These are phyloP conservation scores for Ramalina peruviana DNA, from an alignment of 495 filamentous ascomycete species.

Conservation along the genomic window DNA sequence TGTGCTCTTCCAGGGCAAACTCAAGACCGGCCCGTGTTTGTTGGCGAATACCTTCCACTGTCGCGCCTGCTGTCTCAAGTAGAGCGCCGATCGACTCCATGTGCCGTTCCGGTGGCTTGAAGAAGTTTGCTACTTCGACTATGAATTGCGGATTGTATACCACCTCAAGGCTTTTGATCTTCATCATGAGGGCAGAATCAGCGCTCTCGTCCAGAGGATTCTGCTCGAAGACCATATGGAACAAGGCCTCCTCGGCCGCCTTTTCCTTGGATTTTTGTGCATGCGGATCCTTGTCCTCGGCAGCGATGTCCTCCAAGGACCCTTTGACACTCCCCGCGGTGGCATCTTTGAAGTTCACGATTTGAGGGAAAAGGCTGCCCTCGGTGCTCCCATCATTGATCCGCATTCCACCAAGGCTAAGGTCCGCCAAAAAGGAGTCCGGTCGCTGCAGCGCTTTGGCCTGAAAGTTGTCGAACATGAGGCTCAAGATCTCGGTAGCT, in stretches of 20 bases:
- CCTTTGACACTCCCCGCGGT: conserved; percentile 39
- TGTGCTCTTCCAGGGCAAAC: conserved; percentile 92
- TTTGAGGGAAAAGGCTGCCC: conserved; percentile 79
- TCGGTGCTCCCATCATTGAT: conserved; percentile 93
- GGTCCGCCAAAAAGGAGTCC: conserved; percentile 74
- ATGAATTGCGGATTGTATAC: conserved; percentile 92
- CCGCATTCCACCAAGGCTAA: conserved; percentile 82
- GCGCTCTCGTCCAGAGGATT: conserved; percentile 87
- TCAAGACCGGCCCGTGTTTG: conserved; percentile 92
- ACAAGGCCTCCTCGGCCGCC: conserved; percentile 63
- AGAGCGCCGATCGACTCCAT: conserved; percentile 96
- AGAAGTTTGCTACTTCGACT: conserved; percentile 81
- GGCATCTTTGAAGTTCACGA: conserved; percentile 85
- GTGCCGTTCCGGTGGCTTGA: conserved; percentile 87
- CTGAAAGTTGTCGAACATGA: conserved; percentile 88
- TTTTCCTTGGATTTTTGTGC: conserved; percentile 22
- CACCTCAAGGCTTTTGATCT: conserved; percentile 88
- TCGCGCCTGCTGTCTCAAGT: conserved; percentile 87
- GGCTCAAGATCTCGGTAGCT: conserved; percentile 63
- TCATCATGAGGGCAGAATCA: conserved; percentile 77
- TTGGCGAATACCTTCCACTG: conserved; percentile 83
- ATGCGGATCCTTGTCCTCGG: conserved; percentile 24
- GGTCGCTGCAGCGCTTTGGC: conserved; percentile 76
- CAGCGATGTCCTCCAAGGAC: conserved; percentile 46
- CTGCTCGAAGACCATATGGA: conserved; percentile 82